Conservation (phyloP, 495 filamentous ascomycete genomes). For the Podospora anserina region DNA sequence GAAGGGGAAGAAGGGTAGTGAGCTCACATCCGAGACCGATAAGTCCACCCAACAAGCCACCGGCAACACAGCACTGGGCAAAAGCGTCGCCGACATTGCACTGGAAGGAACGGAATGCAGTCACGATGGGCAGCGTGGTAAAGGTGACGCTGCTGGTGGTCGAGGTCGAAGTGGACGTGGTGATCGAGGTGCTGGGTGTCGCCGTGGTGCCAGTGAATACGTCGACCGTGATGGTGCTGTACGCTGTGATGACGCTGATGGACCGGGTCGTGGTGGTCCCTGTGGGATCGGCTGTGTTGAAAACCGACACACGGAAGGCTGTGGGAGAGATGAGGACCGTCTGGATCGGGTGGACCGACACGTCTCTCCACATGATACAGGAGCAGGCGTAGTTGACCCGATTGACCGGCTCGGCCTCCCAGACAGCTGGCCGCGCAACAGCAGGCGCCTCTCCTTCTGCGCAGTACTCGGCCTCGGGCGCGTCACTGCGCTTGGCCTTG, state of each 20-base stretch:
- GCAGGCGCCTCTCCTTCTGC: neutral
- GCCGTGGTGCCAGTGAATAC: neutral
- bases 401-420: neutral
- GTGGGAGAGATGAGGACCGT: neutral
- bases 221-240: neutral
- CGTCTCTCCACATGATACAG: slow-evolving; percentile 1
- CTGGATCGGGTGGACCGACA: neutral
- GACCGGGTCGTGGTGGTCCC: neutral
- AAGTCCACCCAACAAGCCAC: neutral
- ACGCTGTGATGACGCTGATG: neutral
- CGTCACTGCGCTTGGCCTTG: neutral
- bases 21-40: neutral
- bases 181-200: neutral
- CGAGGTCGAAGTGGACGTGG: neutral
- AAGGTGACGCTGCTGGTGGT: neutral
- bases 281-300: neutral
- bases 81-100: neutral
- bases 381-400: neutral
- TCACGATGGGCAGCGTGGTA: neutral
- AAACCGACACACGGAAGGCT: neutral
- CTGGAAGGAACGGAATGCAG: neutral
- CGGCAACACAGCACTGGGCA: neutral
- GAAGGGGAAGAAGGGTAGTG: neutral
- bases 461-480: neutral
- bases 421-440: neutral